A percentile compares a stretch with the other conserved stretches of the same genome.
phyloP scores from a whole-genome alignment of 371 early-diverging fungal genomes.

The Syncephalastrum contaminatum region DNA sequence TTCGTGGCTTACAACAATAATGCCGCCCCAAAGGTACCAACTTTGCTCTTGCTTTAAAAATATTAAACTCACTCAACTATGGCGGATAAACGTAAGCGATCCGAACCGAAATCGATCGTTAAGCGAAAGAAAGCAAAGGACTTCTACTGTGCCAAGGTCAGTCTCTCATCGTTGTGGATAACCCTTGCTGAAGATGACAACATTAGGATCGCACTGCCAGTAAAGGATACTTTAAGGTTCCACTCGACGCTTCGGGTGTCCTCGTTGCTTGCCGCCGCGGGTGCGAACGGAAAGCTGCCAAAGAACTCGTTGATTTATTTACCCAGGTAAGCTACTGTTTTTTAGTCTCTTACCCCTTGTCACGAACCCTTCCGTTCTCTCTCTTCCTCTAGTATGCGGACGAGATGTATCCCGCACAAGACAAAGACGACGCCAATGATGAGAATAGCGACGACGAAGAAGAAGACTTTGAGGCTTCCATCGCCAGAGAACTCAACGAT shows the following conservation, averaged over 20 bases:
- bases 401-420: slow-evolving; percentile 43
- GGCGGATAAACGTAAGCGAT: slow-evolving; percentile 1
- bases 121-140: slow-evolving; percentile 14
- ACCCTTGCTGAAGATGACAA: not conserved
- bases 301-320: slow-evolving; percentile 60
- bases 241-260: slow-evolving; percentile 65
- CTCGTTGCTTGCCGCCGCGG: slow-evolving; percentile 61
- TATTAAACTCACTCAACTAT: no score
- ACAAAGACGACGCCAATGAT: slow-evolving; percentile 17
- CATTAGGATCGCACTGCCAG: slow-evolving; percentile 15
- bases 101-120: not conserved
- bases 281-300: slow-evolving; percentile 55
- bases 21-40: no score
- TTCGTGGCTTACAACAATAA: no score
- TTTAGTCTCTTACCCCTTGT: not conserved
- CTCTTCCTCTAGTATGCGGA: slow-evolving; percentile 45
- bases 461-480: slow-evolving; percentile 62
- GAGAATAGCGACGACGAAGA: slow-evolving; percentile 19
- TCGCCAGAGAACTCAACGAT: slow-evolving; percentile 64
- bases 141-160: slow-evolving; percentile 23
- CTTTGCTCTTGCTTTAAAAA: no score
- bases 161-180: not conserved
- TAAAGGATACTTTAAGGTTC: slow-evolving; percentile 42
- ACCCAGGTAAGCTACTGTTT: slow-evolving; percentile 41
- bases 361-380: not conserved